Evolutionary conservation across 106 monocot genomes (phyloP), one percentile per base, ranked within the genome.

Genomic region (Ottelia alismoides): DNA sequence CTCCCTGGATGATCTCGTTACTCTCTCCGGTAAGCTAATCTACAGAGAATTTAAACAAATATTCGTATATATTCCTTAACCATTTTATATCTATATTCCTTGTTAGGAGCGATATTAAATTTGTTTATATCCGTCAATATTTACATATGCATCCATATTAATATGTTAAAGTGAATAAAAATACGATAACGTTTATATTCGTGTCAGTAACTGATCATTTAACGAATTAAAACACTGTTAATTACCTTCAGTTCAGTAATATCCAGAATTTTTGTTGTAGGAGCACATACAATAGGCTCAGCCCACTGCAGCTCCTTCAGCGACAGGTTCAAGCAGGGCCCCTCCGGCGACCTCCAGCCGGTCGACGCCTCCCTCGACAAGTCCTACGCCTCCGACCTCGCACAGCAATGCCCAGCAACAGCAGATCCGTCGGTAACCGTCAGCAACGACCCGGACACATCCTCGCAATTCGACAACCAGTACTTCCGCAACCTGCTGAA

Each of bases 11-110:
- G 86, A 92, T 55, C 74, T 92, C 2, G 77, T 87, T 0, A 64
- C 62, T 27, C 86, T 87, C 28, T 80, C 87, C 62, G 92, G 89
- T 90, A 67, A n/a, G n/a, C n/a, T n/a, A n/a, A n/a, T n/a, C n/a
- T n/a, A n/a, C n/a, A n/a, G n/a, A n/a, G n/a, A n/a, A n/a, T n/a
- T n/a, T n/a, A n/a, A n/a, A n/a, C n/a, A n/a, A n/a, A n/a, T n/a
- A n/a, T n/a, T n/a, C n/a, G n/a, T n/a, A n/a, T n/a, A n/a, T n/a
- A n/a, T n/a, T n/a, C n/a, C n/a, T n/a, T n/a, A n/a, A n/a, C n/a
- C n/a, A n/a, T n/a, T n/a, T n/a, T n/a, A n/a, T n/a, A n/a, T n/a
- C n/a, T n/a, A n/a, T n/a, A n/a, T n/a, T n/a, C n/a, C n/a, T n/a
- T n/a, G n/a, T n/a, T n/a, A n/a, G n/a, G n/a, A n/a, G n/a, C n/a